These are phyloP conservation scores for Colletotrichum limetticola DNA, from an alignment of 2,329 filamentous ascomycete species.

Conservation along the genomic window DNA sequence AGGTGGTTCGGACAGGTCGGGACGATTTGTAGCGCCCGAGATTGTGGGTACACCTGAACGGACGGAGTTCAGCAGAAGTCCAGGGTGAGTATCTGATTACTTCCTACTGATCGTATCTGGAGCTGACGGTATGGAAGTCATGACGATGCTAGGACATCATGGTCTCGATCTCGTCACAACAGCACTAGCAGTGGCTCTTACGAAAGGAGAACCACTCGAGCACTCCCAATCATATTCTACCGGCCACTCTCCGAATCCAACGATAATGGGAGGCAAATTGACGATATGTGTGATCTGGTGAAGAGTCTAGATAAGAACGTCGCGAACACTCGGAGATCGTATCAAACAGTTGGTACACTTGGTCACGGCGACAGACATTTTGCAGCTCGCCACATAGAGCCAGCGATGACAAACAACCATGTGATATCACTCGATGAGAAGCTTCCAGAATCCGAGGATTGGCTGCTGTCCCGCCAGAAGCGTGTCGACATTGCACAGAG, in stretches of 20 bases:
- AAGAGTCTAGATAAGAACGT: neutral
- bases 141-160: neutral
- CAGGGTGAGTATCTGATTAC: neutral
- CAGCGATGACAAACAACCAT: neutral
- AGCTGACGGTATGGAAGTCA: neutral
- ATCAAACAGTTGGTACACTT: conserved; percentile 1
- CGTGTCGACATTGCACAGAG: conserved; percentile 16
- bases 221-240: neutral
- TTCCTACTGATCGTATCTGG: neutral
- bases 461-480: neutral
- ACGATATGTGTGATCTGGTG: conserved; percentile 4
- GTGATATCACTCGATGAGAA: neutral
- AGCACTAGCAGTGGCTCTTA: neutral
- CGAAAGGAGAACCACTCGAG: neutral
- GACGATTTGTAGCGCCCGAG: neutral
- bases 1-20: neutral
- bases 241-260: neutral
- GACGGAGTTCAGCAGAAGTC: neutral
- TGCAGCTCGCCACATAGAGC: neutral
- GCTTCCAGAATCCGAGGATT: neutral
- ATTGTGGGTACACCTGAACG: neutral
- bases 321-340: neutral
- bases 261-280: neutral
- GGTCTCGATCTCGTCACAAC: conserved; percentile 2
- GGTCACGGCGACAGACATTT: neutral